Evolutionary conservation across 306 rosid genomes (phyloP).

Genomic region (Pterocarpus santalinus): DNA sequence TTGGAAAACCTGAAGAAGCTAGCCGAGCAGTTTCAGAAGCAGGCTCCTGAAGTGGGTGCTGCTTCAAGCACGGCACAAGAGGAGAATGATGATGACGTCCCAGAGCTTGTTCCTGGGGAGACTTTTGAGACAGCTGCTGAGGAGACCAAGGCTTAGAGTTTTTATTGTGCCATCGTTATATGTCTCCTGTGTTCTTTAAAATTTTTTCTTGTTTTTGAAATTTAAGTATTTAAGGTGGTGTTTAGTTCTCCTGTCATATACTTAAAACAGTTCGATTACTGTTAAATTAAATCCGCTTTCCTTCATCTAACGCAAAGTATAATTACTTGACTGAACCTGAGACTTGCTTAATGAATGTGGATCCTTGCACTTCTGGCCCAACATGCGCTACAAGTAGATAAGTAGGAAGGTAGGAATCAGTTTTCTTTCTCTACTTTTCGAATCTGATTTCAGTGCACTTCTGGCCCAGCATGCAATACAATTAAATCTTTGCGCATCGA

Average conservation of each 20-base stretch:
- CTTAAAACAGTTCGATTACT: conserved; percentile 48
- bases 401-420: too few relatives aligned
- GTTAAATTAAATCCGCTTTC: conserved; percentile 45
- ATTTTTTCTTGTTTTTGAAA: conserved; percentile 20
- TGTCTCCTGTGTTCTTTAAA: conserved; percentile 44
- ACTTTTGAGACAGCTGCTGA: conserved; percentile 91
- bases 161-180: conserved; percentile 57
- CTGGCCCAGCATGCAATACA: too few relatives aligned
- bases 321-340: not conserved
- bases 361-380: not conserved
- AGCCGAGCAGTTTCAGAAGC: conserved; percentile 92
- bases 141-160: conserved; percentile 63
- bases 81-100: conserved; percentile 90
- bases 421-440: too few relatives aligned
- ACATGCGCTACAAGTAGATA: too few relatives aligned
- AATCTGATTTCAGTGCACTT: too few relatives aligned
- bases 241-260: conserved; percentile 47
- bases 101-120: conserved; percentile 89
- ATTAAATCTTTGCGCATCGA: too few relatives aligned
- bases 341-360: not conserved
- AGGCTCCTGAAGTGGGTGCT: conserved; percentile 73
- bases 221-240: conserved; percentile 54
- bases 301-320: conserved; percentile 23
- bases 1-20: conserved; percentile 91
- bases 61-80: conserved; percentile 53